Percentiles rank a stretch among this genome's conserved stretches.
These are phyloP conservation scores for Actinomucor elegans DNA, from an alignment of 371 early-diverging fungal genomes.

Conservation along the genomic window DNA sequence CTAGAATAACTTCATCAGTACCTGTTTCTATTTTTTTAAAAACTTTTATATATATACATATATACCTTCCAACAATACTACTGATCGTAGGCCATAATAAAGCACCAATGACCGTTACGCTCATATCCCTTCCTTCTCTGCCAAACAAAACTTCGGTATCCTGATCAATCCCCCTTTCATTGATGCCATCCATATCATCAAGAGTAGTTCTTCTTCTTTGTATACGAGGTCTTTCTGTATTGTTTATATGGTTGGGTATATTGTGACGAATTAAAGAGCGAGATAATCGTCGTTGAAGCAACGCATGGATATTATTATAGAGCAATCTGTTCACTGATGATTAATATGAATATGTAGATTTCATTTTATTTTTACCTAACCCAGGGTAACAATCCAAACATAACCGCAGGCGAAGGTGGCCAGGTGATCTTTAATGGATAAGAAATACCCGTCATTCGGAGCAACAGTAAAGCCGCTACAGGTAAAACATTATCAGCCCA, in stretches of 20 bases:
- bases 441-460: constrained; percentile 23
- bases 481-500: constrained; percentile 41
- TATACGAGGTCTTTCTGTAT: neutral
- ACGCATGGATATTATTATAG: constrained; percentile 46
- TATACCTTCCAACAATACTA: constrained; percentile 26
- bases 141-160: constrained; percentile 21
- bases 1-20: constrained; percentile 15
- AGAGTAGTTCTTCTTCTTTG: constrained; percentile 17
- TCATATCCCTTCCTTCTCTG: constrained; percentile 30
- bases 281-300: constrained; percentile 14
- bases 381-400: constrained; percentile 61
- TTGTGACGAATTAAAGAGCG: neutral
- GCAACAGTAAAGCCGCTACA: constrained; percentile 28
- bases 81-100: constrained; percentile 40
- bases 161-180: constrained; percentile 6
- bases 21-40: neutral
- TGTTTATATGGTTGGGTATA: neutral
- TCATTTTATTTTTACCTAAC: constrained; percentile 17
- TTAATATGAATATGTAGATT: neutral
- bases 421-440: constrained; percentile 47
- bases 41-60: neutral
- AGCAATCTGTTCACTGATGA: constrained; percentile 32
- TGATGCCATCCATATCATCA: neutral
- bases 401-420: constrained; percentile 57
- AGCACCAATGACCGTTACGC: constrained; percentile 47